A percentile compares a stretch with the other conserved stretches of the same genome.
These are phyloP conservation scores for Flaveria floridana DNA, from an alignment of 140 eudicot genomes.

Conservation along the genomic window DNA sequence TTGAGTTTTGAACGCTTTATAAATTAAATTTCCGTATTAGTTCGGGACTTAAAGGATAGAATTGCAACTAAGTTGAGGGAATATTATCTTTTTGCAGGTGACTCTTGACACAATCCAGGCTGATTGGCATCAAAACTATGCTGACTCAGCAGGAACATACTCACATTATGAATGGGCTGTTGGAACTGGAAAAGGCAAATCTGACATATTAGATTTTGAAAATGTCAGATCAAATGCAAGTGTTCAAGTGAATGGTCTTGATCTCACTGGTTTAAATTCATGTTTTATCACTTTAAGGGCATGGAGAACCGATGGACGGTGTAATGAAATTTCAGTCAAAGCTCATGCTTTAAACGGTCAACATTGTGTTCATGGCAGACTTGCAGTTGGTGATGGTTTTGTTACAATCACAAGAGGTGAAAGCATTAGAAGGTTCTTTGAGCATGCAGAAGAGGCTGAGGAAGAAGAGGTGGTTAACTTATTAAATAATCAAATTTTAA, in stretches of 20 bases:
- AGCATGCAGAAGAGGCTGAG: slow-evolving; percentile 96
- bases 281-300: slow-evolving; percentile 91
- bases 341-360: slow-evolving; percentile 93
- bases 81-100: slow-evolving; percentile 47
- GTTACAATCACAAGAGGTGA: slow-evolving; percentile 80
- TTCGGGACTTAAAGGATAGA: not conserved
- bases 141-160: slow-evolving; percentile 64
- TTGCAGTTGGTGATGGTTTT: slow-evolving; percentile 87
- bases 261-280: slow-evolving; percentile 65
- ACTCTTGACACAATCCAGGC: slow-evolving; percentile 79
- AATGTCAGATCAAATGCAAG: slow-evolving; percentile 81
- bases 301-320: slow-evolving; percentile 85
- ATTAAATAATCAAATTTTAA: too few species aligned
- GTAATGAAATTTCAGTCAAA: slow-evolving; percentile 70
- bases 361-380: slow-evolving; percentile 93
- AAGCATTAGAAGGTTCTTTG: slow-evolving; percentile 78
- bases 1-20: not conserved
- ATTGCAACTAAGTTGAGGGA: slow-evolving; percentile 23
- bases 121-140: slow-evolving; percentile 84
- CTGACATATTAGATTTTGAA: slow-evolving; percentile 82
- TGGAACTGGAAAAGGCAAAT: slow-evolving; percentile 92
- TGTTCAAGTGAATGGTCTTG: slow-evolving; percentile 72
- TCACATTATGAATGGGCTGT: slow-evolving; percentile 93
- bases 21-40: not conserved
- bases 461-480: slow-evolving; percentile 78